Evolutionary conservation across 306 rosid genomes (phyloP), one percentile per base, ranked within the genome.

Genomic region (Heteromeles arbutifolia): DNA sequence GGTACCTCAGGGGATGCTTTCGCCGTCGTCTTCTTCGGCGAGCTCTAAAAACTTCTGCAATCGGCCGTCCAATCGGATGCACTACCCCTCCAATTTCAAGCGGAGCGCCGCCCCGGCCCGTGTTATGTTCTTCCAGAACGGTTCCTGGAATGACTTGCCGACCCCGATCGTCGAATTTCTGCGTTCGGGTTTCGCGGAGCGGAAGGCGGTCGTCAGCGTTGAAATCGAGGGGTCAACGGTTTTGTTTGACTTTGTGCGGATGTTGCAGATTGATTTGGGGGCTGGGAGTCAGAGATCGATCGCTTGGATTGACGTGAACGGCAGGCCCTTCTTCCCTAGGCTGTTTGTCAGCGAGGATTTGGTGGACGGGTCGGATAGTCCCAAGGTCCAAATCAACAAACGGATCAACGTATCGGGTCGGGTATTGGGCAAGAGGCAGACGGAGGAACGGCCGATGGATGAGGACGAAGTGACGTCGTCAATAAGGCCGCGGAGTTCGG

Each of bases 251-350:
- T 84, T 90, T 37, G 32, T 76, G 3, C 84, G 90, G 4, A 90
- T 90, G 96, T 22, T 88, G 44, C 89, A 84, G 83, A 74, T 82
- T 48, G 87, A 90, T 52, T 41, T 74, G 7, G 67, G 45, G 3
- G 75, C 84, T 3, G 89, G 85, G 25, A 69, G 31, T 18, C 86
- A 79, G 73, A 67, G 96, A 50, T 90, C 91, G 15, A 84, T 90
- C 67, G 84, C 96, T 24, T 90, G 96, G 96, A 75, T 88, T 43
- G 91, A 90, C 32, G 73, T 84, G 25, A 58, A 74, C 4, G 84
- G 83, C 3, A 82, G 74, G 70, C 78, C 81, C 28, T 88, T 90
- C 67, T 88, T 90, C 70, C 93, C 93, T 2, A 70, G 6, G 63
- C 32, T 32, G n/a, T 90, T 88, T 37, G 5, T 87, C 17, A 65